phyloP scores from a whole-genome alignment of 2,329 filamentous ascomycete genomes.

The Colletotrichum musicola region DNA sequence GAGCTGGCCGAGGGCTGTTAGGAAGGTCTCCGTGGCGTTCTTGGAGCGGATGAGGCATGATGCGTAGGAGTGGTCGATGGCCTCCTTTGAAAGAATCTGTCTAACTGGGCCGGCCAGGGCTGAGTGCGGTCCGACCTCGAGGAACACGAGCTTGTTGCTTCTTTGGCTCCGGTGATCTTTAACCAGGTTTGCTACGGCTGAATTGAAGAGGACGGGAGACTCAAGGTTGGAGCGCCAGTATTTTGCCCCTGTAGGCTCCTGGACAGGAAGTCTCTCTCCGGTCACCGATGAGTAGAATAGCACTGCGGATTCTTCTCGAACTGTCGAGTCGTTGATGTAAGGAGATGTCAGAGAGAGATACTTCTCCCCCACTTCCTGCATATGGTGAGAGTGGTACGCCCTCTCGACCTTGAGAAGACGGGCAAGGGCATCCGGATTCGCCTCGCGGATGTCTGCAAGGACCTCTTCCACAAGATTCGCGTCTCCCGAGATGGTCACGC shows the following conservation, averaged over 20 bases:
- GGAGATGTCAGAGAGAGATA: slow-evolving; percentile 28
- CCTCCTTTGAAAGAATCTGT: background rate
- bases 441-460: slow-evolving; percentile 35
- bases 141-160: slow-evolving; percentile 9
- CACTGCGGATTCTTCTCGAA: background rate
- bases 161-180: background rate
- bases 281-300: slow-evolving; percentile 44
- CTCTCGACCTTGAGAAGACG: slow-evolving; percentile 16
- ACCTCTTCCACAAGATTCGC: slow-evolving; percentile 6
- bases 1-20: slow-evolving; percentile 10
- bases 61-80: background rate
- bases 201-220: slow-evolving; percentile 6
- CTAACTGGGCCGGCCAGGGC: slow-evolving; percentile 20
- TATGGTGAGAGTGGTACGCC: slow-evolving; percentile 30
- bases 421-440: background rate
- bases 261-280: slow-evolving; percentile 39
- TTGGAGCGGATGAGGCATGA: background rate
- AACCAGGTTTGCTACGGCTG: slow-evolving; percentile 6
- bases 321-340: background rate
- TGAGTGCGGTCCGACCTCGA: slow-evolving; percentile 20
- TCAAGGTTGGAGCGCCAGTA: slow-evolving; percentile 21
- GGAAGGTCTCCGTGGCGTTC: slow-evolving; percentile 1
- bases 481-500: slow-evolving; percentile 21
- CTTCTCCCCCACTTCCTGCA: slow-evolving; percentile 22
- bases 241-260: background rate